These are phyloP conservation scores for Oryza officinalis DNA, from an alignment of 176 grass and related monocot genomes.

Conservation along the genomic window DNA sequence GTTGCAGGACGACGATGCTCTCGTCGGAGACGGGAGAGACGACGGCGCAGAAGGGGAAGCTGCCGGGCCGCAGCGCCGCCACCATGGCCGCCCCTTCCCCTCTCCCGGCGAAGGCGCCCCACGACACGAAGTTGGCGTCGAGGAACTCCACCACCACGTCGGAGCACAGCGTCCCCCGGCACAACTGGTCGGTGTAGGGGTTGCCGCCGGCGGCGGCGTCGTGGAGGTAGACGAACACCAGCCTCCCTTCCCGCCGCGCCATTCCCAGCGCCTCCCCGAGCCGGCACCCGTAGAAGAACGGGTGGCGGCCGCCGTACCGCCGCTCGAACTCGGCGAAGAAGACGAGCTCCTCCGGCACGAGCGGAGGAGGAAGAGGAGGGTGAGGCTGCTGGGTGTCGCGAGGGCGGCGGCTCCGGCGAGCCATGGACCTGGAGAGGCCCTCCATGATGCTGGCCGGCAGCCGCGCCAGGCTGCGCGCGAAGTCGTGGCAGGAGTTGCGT, in stretches of 20 bases:
- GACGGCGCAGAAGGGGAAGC: slow-evolving; percentile 76
- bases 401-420: background rate
- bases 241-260: slow-evolving; percentile 56
- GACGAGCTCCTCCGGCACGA: slow-evolving; percentile 52
- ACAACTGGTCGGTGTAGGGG: slow-evolving; percentile 54
- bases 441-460: background rate
- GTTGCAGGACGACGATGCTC: slow-evolving; percentile 56
- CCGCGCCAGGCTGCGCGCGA: background rate
- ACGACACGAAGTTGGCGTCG: slow-evolving; percentile 71
- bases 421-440: background rate
- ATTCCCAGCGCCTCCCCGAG: slow-evolving; percentile 55
- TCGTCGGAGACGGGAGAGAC: slow-evolving; percentile 49
- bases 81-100: slow-evolving; percentile 52
- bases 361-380: background rate
- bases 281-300: slow-evolving; percentile 73
- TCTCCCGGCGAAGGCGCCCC: slow-evolving; percentile 44
- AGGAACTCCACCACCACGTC: slow-evolving; percentile 74
- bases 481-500: background rate
- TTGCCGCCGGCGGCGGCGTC: slow-evolving; percentile 20
- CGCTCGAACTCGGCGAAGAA: slow-evolving; percentile 64
- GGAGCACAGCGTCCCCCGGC: slow-evolving; percentile 61
- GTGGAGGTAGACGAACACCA: slow-evolving; percentile 71
- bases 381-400: background rate
- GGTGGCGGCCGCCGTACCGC: slow-evolving; percentile 55
- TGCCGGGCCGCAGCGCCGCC: slow-evolving; percentile 43